Evolutionary conservation across 1,139 yeast genomes (phyloP).

Genomic region (Debaryomyces udenii): DNA sequence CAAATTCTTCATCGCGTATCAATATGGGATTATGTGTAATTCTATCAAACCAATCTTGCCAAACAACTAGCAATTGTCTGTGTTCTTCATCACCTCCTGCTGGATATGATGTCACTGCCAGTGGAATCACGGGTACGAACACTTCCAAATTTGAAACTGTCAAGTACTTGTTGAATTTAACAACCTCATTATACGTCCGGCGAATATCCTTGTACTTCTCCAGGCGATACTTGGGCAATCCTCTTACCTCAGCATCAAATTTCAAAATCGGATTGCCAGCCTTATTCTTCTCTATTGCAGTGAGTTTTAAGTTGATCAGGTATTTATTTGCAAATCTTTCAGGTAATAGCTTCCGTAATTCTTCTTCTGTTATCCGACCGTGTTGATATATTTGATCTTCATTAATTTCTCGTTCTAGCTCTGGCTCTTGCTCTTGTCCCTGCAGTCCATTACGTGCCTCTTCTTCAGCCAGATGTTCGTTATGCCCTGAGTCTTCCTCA

Average conservation of each 20-base stretch:
- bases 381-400: conserved; percentile 9
- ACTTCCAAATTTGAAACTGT: conserved; percentile 86
- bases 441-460: background rate
- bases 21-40: conserved; percentile 74
- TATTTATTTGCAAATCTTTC: conserved; percentile 49
- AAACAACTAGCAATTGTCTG: conserved; percentile 53
- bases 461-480: conserved; percentile 10
- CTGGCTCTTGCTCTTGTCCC: conserved; percentile 7
- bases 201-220: conserved; percentile 71
- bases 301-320: conserved; percentile 31
- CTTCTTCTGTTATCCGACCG: conserved; percentile 36
- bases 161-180: conserved; percentile 74
- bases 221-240: conserved; percentile 78
- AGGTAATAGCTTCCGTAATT: conserved; percentile 51
- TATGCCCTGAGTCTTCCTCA: background rate
- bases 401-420: conserved; percentile 9
- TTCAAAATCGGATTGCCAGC: conserved; percentile 48
- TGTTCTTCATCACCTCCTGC: conserved; percentile 82
- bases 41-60: conserved; percentile 89
- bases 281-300: conserved; percentile 43
- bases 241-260: conserved; percentile 44
- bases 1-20: conserved; percentile 84
- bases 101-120: conserved; percentile 74
- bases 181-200: conserved; percentile 78
- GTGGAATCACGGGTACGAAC: conserved; percentile 88